These are phyloP conservation scores for Mycosarcoma maydis DNA, from an alignment of 1,284 basidiomycete species.

Conservation along the genomic window DNA sequence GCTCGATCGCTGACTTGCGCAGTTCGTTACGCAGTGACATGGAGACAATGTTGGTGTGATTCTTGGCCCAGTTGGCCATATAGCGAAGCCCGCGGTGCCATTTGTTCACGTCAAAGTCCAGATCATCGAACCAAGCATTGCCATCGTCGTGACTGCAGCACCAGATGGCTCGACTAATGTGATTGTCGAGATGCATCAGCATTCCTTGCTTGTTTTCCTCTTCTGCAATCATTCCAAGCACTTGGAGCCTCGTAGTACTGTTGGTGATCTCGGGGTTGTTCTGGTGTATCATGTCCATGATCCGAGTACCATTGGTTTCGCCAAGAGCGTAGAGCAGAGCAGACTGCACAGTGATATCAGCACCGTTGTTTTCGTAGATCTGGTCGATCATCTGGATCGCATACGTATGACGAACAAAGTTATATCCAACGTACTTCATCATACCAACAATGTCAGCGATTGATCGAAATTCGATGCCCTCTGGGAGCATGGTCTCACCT, in stretches of 20 bases:
- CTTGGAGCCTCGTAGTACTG: slow-evolving; percentile 31
- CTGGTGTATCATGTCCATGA: slow-evolving; percentile 34
- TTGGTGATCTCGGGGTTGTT: slow-evolving; percentile 32
- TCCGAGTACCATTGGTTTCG: slow-evolving; percentile 26
- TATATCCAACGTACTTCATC: slow-evolving; percentile 41
- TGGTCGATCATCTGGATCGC: slow-evolving; percentile 49
- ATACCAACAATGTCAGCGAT: slow-evolving; percentile 29
- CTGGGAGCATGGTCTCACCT: slow-evolving; percentile 41
- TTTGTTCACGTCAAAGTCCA: slow-evolving; percentile 27
- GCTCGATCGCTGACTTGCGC: slow-evolving; percentile 20
- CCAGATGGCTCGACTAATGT: slow-evolving; percentile 40
- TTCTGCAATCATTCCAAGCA: slow-evolving; percentile 27
- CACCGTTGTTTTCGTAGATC: slow-evolving; percentile 41
- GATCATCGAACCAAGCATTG: slow-evolving; percentile 42
- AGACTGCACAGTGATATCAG: slow-evolving; percentile 27
- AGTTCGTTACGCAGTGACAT: slow-evolving; percentile 46
- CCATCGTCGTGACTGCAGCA: slow-evolving; percentile 45
- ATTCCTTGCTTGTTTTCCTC: slow-evolving; percentile 35
- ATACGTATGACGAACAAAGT: slow-evolving; percentile 44
- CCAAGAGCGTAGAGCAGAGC: slow-evolving; percentile 27
- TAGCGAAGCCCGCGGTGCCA: slow-evolving; percentile 41
- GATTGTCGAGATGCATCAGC: slow-evolving; percentile 45
- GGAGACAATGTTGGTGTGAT: slow-evolving; percentile 41
- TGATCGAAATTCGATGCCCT: slow-evolving; percentile 36
- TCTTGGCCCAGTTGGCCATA: slow-evolving; percentile 47